A percentile compares a stretch with the other conserved stretches of the same genome.
Conservation (phyloP, 2,329 filamentous ascomycete genomes). For the Pseudogymnoascus sp. region DNA sequence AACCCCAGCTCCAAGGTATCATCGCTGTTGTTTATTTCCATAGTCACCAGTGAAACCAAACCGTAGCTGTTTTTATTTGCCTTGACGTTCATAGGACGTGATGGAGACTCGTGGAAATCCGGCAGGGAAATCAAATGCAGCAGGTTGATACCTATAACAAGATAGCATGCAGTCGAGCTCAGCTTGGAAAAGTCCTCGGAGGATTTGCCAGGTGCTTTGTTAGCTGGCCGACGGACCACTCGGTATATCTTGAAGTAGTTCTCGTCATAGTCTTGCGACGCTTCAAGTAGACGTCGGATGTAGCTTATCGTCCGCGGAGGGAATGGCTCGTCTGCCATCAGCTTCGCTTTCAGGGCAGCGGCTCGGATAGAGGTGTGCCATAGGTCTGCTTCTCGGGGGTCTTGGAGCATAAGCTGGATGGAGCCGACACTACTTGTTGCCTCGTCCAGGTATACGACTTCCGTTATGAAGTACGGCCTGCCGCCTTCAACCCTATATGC, state of each 20-base stretch:
- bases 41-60: conserved; percentile 53
- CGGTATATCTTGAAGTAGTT: conserved; percentile 62
- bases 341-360: conserved; percentile 50
- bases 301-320: conserved; percentile 56
- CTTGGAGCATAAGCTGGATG: conserved; percentile 58
- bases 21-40: conserved; percentile 55
- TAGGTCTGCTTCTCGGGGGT: conserved; percentile 57
- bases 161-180: conserved; percentile 58
- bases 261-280: conserved; percentile 63
- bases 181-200: conserved; percentile 62
- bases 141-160: conserved; percentile 64
- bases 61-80: conserved; percentile 48
- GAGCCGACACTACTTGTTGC: conserved; percentile 54
- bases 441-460: conserved; percentile 63
- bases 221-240: conserved; percentile 56
- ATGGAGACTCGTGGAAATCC: conserved; percentile 48
- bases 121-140: conserved; percentile 62
- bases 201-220: conserved; percentile 46
- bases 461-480: conserved; percentile 58
- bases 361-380: conserved; percentile 59
- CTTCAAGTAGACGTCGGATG: conserved; percentile 55
- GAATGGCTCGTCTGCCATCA: conserved; percentile 46
- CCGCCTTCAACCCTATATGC: conserved; percentile 63
- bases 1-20: conserved; percentile 64
- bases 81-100: conserved; percentile 36